Conservation (phyloP, 1,139 yeast species). For the Hyphopichia buzzinii region DNA sequence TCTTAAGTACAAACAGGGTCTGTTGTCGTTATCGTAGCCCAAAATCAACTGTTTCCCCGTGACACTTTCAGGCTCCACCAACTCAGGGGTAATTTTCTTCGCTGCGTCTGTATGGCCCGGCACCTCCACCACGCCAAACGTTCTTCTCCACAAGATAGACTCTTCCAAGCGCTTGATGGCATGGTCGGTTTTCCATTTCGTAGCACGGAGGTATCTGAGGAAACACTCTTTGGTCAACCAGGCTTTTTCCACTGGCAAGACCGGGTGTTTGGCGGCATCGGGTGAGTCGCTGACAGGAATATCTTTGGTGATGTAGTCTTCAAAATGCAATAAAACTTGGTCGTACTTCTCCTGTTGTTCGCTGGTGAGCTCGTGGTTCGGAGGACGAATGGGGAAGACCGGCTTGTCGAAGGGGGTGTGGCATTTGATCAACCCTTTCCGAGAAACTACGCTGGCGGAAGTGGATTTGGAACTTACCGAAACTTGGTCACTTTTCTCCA, state of each 20-base stretch:
- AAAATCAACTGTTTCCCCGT: constrained; percentile 87
- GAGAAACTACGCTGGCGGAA: constrained; percentile 9
- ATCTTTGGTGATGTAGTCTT: constrained; percentile 17
- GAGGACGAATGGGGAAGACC: constrained; percentile 31
- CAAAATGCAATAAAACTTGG: constrained; percentile 23
- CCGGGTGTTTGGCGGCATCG: constrained; percentile 19
- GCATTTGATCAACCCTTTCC: constrained; percentile 27
- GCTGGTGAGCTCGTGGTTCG: constrained; percentile 25
- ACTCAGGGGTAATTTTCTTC: constrained; percentile 55
- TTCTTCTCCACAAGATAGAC: constrained; percentile 87
- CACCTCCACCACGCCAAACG: constrained; percentile 74
- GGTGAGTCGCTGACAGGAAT: constrained; percentile 22
- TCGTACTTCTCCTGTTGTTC: constrained; percentile 30
- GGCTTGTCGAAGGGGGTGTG: constrained; percentile 43
- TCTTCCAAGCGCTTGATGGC: constrained; percentile 72
- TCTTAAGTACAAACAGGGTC: constrained; percentile 87
- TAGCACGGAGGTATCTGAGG: constrained; percentile 81
- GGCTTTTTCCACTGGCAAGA: constrained; percentile 62
- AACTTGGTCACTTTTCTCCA: constrained; percentile 7
- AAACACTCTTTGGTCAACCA: constrained; percentile 93
- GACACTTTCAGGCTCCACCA: constrained; percentile 67
- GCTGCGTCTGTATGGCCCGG: constrained; percentile 39
- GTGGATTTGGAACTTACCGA: constrained; percentile 16
- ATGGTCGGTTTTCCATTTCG: constrained; percentile 77
- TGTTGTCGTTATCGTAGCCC: constrained; percentile 83